phyloP scores from a whole-genome alignment of 257 asterid species.

The Salvia splendens region DNA sequence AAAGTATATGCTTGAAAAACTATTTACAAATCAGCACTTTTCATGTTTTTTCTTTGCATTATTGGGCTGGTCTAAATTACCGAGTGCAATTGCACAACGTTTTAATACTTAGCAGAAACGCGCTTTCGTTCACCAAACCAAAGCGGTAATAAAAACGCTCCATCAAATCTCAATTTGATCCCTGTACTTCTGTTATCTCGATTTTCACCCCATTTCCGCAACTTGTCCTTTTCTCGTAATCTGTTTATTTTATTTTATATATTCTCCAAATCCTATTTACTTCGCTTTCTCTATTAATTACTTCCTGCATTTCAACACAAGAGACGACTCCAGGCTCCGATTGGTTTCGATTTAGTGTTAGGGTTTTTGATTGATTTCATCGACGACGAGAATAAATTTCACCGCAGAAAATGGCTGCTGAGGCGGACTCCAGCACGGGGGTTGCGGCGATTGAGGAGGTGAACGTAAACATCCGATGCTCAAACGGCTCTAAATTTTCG shows the following conservation, averaged over 20 bases:
- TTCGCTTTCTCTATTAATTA: conserved; percentile 20
- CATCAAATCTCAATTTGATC: background rate
- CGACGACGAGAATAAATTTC: background rate
- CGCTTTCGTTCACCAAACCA: background rate
- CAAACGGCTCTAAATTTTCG: conserved; percentile 64
- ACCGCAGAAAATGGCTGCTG: conserved; percentile 42
- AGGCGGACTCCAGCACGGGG: conserved; percentile 49
- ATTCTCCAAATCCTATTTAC: conserved; percentile 6
- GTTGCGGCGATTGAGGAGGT: conserved; percentile 46
- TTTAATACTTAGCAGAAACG: background rate
- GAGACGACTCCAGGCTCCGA: conserved; percentile 22
- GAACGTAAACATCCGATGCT: conserved; percentile 59
- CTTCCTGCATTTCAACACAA: conserved; percentile 20
- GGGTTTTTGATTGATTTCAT: conserved; percentile 38
- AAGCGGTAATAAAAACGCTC: background rate
- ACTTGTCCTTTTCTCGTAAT: background rate
- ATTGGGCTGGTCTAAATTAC: background rate
- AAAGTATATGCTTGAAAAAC: conserved; percentile 6
- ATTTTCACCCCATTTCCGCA: conserved; percentile 9
- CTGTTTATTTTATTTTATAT: background rate
- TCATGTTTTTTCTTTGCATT: background rate
- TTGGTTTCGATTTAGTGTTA: conserved; percentile 31
- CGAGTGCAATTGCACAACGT: too few relatives aligned
- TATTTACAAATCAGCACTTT: background rate
- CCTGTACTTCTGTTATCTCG: background rate